Conservation (phyloP, 306 rosid genomes). For the Castanea mollissima region DNA sequence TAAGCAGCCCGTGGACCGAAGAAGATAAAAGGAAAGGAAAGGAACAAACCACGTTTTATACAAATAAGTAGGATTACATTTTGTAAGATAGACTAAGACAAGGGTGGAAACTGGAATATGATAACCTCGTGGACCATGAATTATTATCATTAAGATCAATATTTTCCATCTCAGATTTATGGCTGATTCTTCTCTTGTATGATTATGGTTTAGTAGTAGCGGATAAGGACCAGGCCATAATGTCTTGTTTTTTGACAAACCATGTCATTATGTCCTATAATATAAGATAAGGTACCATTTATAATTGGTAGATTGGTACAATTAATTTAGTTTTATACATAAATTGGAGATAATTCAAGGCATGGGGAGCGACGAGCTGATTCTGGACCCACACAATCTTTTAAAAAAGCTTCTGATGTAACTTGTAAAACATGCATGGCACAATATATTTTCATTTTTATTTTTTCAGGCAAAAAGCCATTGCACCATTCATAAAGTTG, state of each 20-base stretch:
- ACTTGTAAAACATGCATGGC: conserved; percentile 13
- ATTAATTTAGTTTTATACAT: neutral
- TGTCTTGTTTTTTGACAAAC: neutral
- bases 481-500: neutral
- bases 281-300: neutral
- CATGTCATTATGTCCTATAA: neutral
- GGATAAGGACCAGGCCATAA: neutral
- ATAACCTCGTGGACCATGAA: too few species aligned
- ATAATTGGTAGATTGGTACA: neutral
- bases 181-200: neutral
- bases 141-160: too few species aligned
- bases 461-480: neutral
- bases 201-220: neutral
- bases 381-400: conserved; percentile 54
- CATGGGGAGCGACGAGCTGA: conserved; percentile 12
- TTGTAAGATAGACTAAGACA: too few species aligned
- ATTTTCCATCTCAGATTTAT: neutral
- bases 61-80: too few species aligned
- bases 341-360: neutral
- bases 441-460: neutral
- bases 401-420: conserved; percentile 23
- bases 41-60: too few species aligned
- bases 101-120: too few species aligned
- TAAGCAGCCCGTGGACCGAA: too few species aligned
- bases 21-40: too few species aligned